phyloP scores from a whole-genome alignment of 2,329 filamentous ascomycete genomes.

The Monosporascus cannonballus region DNA sequence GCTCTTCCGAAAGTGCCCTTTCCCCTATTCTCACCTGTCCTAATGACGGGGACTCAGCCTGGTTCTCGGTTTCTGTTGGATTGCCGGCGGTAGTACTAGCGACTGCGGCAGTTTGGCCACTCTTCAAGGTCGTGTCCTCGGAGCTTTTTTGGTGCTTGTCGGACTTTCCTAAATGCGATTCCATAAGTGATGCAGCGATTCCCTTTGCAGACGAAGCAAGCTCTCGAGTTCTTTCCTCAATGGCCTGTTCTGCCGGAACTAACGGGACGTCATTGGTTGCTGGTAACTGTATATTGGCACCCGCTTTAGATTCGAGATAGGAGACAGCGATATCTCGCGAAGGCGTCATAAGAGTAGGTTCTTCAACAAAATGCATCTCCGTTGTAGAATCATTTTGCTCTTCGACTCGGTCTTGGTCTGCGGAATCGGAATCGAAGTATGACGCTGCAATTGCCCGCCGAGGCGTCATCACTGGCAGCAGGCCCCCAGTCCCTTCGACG shows the following conservation, averaged over 20 bases:
- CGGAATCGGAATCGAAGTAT: constrained; percentile 9
- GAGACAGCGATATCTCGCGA: constrained; percentile 1
- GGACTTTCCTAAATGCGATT: constrained; percentile 7
- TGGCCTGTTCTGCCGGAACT: neutral
- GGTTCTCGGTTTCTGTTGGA: constrained; percentile 7
- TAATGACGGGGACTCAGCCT: constrained; percentile 3
- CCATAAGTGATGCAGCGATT: constrained; percentile 18
- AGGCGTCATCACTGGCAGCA: constrained; percentile 10
- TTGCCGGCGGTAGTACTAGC: constrained; percentile 10
- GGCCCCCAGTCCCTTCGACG: constrained; percentile 3
- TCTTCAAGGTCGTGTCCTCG: constrained; percentile 3
- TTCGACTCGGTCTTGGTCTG: constrained; percentile 1
- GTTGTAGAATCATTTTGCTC: constrained; percentile 1
- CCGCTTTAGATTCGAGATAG: constrained; percentile 4
- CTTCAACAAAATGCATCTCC: neutral
- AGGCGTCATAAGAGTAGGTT: neutral
- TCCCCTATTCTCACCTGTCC: constrained; percentile 2
- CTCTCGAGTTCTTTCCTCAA: constrained; percentile 2
- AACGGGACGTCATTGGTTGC: neutral
- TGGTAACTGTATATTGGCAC: neutral
- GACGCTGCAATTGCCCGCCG: constrained; percentile 11
- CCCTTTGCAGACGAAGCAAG: constrained; percentile 11
- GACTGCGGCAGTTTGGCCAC: constrained; percentile 14
- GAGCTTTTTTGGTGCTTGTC: constrained; percentile 6
- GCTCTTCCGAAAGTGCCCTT: neutral